Evolutionary conservation across 345 rosid genomes (phyloP), one percentile per base, ranked within the genome.

Genomic region (Mercurialis annua): DNA sequence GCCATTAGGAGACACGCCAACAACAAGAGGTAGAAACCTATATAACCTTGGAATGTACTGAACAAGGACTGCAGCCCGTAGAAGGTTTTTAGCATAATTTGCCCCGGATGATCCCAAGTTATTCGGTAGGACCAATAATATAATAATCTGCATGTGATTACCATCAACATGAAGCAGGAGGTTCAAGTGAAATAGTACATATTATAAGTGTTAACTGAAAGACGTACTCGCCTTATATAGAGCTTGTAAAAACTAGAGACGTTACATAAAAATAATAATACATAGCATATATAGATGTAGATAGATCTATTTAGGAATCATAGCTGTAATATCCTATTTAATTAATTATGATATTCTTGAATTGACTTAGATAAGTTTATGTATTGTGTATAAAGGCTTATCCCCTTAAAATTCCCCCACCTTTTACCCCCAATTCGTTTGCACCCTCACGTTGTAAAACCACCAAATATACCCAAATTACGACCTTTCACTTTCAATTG

Each of bases 11-110:
- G 98, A 83, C 71, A 78, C 89, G 10, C 98, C 97, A 67, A 86
- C 84, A 71, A 93, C 80, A 77, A 84, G 60, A 53, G 96, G 96
- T 34, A 83, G 66, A 70, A 93, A 78, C 63, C 93, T 84, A 62
- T 72, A 88, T 70, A 93, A 61, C 75, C 89, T 87, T 64, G 96
- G 96, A 62, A 83, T 57, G 65, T 90, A 87, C 62, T 93, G 97
- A 69, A 83, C 30, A 74, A 90, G 92, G 78, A 93, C 76, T 10
- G 80, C 81, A 2, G 66, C 71, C 0, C 86, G 87, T 78, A 93
- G 52, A 34, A 87, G 78, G 65, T 88, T 86, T 78, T 82, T 88
- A 31, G 92, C 89, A 73, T 48, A 34, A 69, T 86, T 90, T 79
- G 96, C 93, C 33, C 86, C 90, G 29, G 84, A 76, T 20, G 65